These are phyloP conservation scores for Nymphaea thermarum DNA, from an alignment of 164 flowering plant genomes.

Conservation along the genomic window DNA sequence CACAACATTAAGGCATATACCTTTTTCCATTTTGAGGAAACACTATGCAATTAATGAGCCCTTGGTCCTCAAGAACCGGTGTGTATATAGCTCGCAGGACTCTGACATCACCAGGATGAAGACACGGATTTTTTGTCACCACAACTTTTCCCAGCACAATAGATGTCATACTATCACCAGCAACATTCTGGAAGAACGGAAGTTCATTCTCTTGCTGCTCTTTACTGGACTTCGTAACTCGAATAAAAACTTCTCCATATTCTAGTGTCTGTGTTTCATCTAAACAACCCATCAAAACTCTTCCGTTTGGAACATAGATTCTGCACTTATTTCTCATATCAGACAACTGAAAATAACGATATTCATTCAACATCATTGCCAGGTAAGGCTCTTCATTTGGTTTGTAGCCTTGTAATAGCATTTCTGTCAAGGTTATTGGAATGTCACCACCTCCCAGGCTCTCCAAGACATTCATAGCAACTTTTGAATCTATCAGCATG, in stretches of 20 bases:
- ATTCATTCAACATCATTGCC: slow-evolving; percentile 65
- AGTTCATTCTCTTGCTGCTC: slow-evolving; percentile 30
- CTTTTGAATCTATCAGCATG: slow-evolving; percentile 47
- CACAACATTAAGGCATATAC: slow-evolving; percentile 15
- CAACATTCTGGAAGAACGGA: slow-evolving; percentile 38
- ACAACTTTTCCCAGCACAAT: slow-evolving; percentile 63
- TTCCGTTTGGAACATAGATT: slow-evolving; percentile 71
- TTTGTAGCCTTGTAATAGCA: slow-evolving; percentile 69
- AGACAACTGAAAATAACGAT: slow-evolving; percentile 42
- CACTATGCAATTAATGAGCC: slow-evolving; percentile 57
- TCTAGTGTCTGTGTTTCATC: slow-evolving; percentile 69
- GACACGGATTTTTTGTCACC: slow-evolving; percentile 94
- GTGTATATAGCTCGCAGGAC: slow-evolving; percentile 79
- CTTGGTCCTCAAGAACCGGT: slow-evolving; percentile 42
- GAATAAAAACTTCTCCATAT: slow-evolving; percentile 76
- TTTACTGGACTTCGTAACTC: slow-evolving; percentile 48
- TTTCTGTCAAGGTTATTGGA: slow-evolving; percentile 30
- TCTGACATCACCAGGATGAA: slow-evolving; percentile 93
- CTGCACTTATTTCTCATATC: slow-evolving; percentile 67
- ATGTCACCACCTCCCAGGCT: slow-evolving; percentile 26
- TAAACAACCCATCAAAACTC: slow-evolving; percentile 75
- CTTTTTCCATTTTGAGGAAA: slow-evolving; percentile 89
- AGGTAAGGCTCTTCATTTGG: slow-evolving; percentile 78
- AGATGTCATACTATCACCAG: slow-evolving; percentile 57
- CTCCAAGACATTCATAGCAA: slow-evolving; percentile 53